Percentiles rank a stretch among this genome's conserved stretches.
Evolutionary conservation across 202 grass and related monocot species (phyloP).

Genomic region (Musa balbisiana): DNA sequence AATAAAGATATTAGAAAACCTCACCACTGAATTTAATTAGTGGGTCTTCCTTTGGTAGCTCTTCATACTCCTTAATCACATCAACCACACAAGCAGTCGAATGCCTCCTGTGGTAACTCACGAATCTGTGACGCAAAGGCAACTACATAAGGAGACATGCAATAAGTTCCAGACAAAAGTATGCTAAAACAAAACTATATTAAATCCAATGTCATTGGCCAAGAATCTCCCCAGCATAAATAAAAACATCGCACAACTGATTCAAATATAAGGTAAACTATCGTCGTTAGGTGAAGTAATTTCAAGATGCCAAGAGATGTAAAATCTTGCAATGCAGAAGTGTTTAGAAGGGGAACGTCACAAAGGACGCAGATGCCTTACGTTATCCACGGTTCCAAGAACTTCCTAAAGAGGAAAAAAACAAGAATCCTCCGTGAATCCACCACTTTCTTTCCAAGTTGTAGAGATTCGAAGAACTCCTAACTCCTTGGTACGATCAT

Average conservation of each 20-base stretch:
- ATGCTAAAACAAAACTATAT: background rate
- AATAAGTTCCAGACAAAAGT: background rate
- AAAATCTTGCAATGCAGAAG: background rate
- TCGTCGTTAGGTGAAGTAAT: background rate
- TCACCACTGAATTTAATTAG: slow-evolving; percentile 84
- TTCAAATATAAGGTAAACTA: background rate
- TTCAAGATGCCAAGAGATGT: background rate
- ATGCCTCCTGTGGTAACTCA: slow-evolving; percentile 78
- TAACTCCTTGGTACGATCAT: slow-evolving; percentile 86
- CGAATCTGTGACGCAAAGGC: slow-evolving; percentile 53
- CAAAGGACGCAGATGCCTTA: background rate
- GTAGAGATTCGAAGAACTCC: background rate
- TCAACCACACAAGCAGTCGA: slow-evolving; percentile 60
- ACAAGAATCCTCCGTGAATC: too few relatives aligned
- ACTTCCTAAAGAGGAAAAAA: background rate
- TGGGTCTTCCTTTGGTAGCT: slow-evolving; percentile 78
- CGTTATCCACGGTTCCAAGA: too few relatives aligned
- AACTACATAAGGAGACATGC: background rate
- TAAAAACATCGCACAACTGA: background rate
- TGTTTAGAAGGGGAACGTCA: background rate
- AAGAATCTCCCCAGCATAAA: background rate
- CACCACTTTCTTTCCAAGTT: background rate
- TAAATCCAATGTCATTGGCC: background rate
- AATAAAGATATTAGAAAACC: slow-evolving; percentile 31
- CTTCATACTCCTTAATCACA: slow-evolving; percentile 52